Evolutionary conservation across 495 filamentous ascomycete species (phyloP).

Genomic region (Sordaria brevicollis): DNA sequence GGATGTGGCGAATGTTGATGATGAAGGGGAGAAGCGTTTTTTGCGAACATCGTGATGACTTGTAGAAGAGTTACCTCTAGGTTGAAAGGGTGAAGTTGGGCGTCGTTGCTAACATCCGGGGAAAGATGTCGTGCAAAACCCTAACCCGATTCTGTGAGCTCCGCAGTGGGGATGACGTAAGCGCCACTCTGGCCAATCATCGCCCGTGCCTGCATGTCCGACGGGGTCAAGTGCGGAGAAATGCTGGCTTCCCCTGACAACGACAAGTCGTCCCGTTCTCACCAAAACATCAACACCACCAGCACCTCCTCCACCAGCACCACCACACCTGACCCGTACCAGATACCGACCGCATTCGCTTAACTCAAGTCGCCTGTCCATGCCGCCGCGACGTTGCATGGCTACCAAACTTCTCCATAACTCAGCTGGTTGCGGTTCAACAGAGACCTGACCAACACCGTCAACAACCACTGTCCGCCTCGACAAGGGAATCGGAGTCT

Average conservation of each 20-base stretch:
- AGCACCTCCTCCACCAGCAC: too few species aligned
- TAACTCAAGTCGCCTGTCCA: not conserved
- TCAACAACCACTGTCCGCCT: not conserved
- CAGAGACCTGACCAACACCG: not conserved
- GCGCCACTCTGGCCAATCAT: not conserved
- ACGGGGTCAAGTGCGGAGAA: not conserved
- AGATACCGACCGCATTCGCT: not conserved
- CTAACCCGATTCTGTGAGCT: not conserved
- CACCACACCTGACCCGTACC: not conserved
- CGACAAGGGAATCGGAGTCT: not conserved
- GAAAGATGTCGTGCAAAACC: not conserved
- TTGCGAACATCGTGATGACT: not conserved
- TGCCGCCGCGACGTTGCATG: not conserved
- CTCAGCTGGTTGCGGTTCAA: not conserved
- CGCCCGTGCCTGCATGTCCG: not conserved
- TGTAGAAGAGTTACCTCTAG: too few species aligned
- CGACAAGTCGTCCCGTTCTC: not conserved
- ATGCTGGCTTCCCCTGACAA: not conserved
- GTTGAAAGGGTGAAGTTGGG: not conserved
- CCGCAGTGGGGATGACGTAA: not conserved
- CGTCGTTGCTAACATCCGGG: not conserved
- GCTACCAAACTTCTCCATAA: not conserved
- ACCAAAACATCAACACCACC: not conserved
- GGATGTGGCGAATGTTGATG: not conserved
- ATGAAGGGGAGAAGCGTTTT: not conserved